Evolutionary conservation across 2,329 filamentous ascomycete genomes (phyloP).

Genomic region (Paecilomyces sp.): DNA sequence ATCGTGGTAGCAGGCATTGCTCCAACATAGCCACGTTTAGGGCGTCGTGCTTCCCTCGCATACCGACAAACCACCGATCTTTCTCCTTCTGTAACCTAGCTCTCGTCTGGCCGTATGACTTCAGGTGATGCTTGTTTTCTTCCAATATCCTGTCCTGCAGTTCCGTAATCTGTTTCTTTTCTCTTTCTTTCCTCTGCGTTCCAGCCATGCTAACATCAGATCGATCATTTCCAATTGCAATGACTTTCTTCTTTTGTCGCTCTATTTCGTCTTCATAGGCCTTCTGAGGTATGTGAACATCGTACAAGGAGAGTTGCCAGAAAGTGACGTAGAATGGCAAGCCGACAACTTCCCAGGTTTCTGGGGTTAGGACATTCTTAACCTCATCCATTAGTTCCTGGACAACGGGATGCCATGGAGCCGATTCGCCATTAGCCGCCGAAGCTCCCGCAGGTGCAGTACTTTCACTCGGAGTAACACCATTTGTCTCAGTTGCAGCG

Average conservation of each 20-base stretch:
- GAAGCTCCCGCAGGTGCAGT: slow-evolving; percentile 16
- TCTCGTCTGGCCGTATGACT: slow-evolving; percentile 60
- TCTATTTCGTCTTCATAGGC: slow-evolving; percentile 73
- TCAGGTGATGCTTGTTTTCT: slow-evolving; percentile 65
- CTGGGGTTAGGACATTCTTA: slow-evolving; percentile 52
- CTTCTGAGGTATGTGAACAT: slow-evolving; percentile 67
- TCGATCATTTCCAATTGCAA: slow-evolving; percentile 62
- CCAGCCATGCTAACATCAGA: slow-evolving; percentile 64
- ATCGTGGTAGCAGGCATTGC: slow-evolving; percentile 83
- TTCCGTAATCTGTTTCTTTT: slow-evolving; percentile 62
- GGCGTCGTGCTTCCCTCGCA: slow-evolving; percentile 55
- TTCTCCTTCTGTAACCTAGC: slow-evolving; percentile 68
- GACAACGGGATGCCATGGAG: slow-evolving; percentile 61
- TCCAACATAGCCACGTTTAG: slow-evolving; percentile 76
- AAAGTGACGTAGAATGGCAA: slow-evolving; percentile 83
- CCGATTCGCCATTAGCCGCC: slow-evolving; percentile 28
- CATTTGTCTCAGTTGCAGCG: slow-evolving; percentile 7
- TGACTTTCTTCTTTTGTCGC: slow-evolving; percentile 59
- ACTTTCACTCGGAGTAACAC: slow-evolving; percentile 5
- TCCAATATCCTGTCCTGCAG: slow-evolving; percentile 62
- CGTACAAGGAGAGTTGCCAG: slow-evolving; percentile 80
- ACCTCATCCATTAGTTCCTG: slow-evolving; percentile 67
- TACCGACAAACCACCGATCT: slow-evolving; percentile 66
- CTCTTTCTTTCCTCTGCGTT: slow-evolving; percentile 59
- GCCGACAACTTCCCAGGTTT: slow-evolving; percentile 63